phyloP scores from a whole-genome alignment of 208 protist species.

The Herpetomonas tarakana region DNA sequence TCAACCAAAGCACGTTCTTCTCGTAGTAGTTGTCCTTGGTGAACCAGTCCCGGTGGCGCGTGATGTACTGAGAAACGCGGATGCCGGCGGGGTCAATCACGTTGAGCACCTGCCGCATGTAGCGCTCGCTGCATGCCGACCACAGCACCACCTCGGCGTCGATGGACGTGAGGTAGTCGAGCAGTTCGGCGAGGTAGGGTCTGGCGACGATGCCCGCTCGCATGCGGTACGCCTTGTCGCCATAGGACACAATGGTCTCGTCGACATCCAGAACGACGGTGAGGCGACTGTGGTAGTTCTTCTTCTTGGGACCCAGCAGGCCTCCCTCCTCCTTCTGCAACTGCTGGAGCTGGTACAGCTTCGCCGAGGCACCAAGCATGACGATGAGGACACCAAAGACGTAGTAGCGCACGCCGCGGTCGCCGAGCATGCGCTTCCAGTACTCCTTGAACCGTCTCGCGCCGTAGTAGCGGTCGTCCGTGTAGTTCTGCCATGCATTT shows the following conservation, averaged over 20 bases:
- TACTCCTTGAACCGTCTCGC: slow-evolving; percentile 77
- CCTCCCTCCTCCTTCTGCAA: slow-evolving; percentile 37
- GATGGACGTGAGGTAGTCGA: slow-evolving; percentile 83
- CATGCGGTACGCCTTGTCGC: slow-evolving; percentile 88
- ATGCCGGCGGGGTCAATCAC: slow-evolving; percentile 80
- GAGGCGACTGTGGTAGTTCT: slow-evolving; percentile 72
- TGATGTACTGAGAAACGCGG: slow-evolving; percentile 78
- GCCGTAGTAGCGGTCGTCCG: slow-evolving; percentile 81
- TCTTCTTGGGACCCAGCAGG: slow-evolving; percentile 80
- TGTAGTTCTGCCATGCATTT: slow-evolving; percentile 80
- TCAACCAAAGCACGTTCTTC: slow-evolving; percentile 86
- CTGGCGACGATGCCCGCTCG: slow-evolving; percentile 76
- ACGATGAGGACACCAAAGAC: slow-evolving; percentile 65
- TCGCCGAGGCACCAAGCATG: slow-evolving; percentile 32
- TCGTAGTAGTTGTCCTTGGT: slow-evolving; percentile 85
- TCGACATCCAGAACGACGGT: slow-evolving; percentile 89
- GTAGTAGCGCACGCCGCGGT: slow-evolving; percentile 80
- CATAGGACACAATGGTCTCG: slow-evolving; percentile 88
- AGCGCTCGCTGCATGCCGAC: slow-evolving; percentile 81
- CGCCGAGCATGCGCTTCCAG: slow-evolving; percentile 57
- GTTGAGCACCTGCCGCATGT: slow-evolving; percentile 82
- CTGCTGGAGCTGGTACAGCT: slow-evolving; percentile 66
- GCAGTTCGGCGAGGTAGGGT: slow-evolving; percentile 81
- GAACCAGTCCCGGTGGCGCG: slow-evolving; percentile 69
- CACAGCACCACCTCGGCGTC: slow-evolving; percentile 90